Percentiles rank a stretch among this genome's conserved stretches.
Conservation (phyloP, 73 alveolate species). For the Paramecium primaurelia region DNA sequence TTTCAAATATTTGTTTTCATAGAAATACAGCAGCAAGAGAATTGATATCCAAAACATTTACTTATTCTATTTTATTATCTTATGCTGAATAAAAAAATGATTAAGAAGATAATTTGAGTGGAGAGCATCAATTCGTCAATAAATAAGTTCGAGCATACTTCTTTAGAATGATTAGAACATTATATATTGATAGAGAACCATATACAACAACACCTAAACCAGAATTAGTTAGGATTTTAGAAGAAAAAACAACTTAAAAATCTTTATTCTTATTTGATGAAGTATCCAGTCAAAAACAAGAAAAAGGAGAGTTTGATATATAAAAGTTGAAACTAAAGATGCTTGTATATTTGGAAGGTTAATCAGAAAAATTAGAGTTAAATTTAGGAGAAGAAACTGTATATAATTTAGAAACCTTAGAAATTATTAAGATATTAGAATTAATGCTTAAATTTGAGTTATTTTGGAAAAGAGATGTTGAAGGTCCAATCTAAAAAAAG, state of each 20-base stretch:
- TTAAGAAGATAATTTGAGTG: background rate
- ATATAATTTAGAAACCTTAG: slow-evolving; percentile 42
- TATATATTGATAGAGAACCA: slow-evolving; percentile 59
- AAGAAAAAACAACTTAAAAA: background rate
- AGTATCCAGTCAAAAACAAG: background rate
- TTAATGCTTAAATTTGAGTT: slow-evolving; percentile 50
- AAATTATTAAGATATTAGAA: slow-evolving; percentile 45
- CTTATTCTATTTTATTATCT: background rate
- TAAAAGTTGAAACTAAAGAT: background rate
- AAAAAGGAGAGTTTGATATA: background rate
- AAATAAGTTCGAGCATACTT: slow-evolving; percentile 55
- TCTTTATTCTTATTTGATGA: background rate
- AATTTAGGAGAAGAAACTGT: slow-evolving; percentile 8
- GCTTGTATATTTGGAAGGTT: background rate
- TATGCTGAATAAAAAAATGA: slow-evolving; percentile 11
- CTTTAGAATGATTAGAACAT: slow-evolving; percentile 41
- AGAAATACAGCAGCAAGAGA: slow-evolving; percentile 27
- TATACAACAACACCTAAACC: slow-evolving; percentile 52
- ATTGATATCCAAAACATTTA: background rate
- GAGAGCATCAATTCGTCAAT: background rate
- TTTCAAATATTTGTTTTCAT: slow-evolving; percentile 32
- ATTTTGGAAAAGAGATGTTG: slow-evolving; percentile 31
- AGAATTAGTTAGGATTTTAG: slow-evolving; percentile 57
- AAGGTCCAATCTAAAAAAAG: background rate
- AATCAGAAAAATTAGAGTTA: background rate